Conservation (phyloP, 73 alveolate species). For the Durusdinium trenchii region DNA sequence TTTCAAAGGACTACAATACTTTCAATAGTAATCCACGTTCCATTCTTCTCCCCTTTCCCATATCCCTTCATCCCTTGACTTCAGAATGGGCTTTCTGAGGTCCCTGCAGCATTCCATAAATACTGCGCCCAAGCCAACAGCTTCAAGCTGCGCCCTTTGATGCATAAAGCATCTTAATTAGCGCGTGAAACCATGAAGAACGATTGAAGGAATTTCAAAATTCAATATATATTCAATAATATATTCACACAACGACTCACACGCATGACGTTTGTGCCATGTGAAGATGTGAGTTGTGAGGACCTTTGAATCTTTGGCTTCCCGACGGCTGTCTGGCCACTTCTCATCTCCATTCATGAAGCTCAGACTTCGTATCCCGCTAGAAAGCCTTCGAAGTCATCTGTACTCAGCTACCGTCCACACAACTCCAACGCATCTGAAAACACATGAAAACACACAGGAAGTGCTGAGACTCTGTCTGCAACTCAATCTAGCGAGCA, state of each 20-base stretch:
- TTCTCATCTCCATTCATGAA: conserved; percentile 39
- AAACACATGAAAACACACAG: background rate
- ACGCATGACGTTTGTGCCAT: too few relatives aligned
- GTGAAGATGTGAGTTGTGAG: too few relatives aligned
- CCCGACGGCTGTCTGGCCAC: conserved; percentile 48
- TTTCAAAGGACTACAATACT: too few relatives aligned
- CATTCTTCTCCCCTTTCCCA: background rate
- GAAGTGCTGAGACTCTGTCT: conserved; percentile 25
- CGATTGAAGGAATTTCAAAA: too few relatives aligned
- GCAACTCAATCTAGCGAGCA: background rate
- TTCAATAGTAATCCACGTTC: background rate
- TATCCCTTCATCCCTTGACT: background rate
- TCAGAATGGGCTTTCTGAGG: background rate
- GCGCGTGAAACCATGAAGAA: background rate
- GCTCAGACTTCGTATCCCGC: conserved; percentile 29
- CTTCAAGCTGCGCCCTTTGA: conserved; percentile 34
- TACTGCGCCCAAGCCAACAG: conserved; percentile 57
- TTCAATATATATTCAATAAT: too few relatives aligned
- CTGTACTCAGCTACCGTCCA: too few relatives aligned
- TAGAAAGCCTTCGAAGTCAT: background rate
- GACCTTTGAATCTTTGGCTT: too few relatives aligned
- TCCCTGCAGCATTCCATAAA: conserved; percentile 51
- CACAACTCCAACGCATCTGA: too few relatives aligned
- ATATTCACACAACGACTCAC: background rate
- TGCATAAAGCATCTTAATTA: background rate